Evolutionary conservation across 2,329 filamentous ascomycete genomes (phyloP).

Genomic region (Phialemoniopsis sp.): DNA sequence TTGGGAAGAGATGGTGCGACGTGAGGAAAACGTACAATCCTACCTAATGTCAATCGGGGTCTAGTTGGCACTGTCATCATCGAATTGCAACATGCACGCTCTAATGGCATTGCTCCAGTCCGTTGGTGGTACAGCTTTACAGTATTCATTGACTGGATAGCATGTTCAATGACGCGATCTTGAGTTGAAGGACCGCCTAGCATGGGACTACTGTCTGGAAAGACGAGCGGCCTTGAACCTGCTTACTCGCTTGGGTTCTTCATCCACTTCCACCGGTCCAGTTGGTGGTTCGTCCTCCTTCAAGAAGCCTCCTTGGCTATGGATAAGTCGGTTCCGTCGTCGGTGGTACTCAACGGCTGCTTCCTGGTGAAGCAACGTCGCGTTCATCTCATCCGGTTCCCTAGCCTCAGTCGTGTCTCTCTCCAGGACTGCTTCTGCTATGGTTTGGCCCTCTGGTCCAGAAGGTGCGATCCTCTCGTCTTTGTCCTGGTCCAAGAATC

Average conservation of each 20-base stretch:
- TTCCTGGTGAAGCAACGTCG: constrained; percentile 68
- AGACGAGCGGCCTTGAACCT: constrained; percentile 70
- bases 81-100: too few relatives aligned
- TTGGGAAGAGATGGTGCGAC: too few relatives aligned
- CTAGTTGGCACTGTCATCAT: too few relatives aligned
- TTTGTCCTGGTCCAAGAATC: constrained; percentile 29
- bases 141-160: too few relatives aligned
- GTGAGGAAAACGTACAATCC: too few relatives aligned
- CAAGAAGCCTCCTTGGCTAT: constrained; percentile 77
- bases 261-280: constrained; percentile 63
- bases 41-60: too few relatives aligned
- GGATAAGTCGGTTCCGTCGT: constrained; percentile 77
- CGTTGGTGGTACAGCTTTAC: background rate
- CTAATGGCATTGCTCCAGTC: background rate
- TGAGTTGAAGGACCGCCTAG: constrained; percentile 5
- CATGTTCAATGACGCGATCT: too few relatives aligned
- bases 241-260: constrained; percentile 61
- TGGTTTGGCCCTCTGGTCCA: constrained; percentile 47
- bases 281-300: constrained; percentile 65
- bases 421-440: constrained; percentile 59
- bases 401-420: constrained; percentile 30
- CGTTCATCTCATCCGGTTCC: constrained; percentile 65
- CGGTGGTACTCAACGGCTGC: constrained; percentile 80
- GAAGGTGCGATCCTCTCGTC: constrained; percentile 17
- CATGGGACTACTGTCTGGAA: constrained; percentile 36